These are phyloP conservation scores for Eimeria necatrix DNA, from an alignment of 169 alveolate genomes.

Conservation along the genomic window DNA sequence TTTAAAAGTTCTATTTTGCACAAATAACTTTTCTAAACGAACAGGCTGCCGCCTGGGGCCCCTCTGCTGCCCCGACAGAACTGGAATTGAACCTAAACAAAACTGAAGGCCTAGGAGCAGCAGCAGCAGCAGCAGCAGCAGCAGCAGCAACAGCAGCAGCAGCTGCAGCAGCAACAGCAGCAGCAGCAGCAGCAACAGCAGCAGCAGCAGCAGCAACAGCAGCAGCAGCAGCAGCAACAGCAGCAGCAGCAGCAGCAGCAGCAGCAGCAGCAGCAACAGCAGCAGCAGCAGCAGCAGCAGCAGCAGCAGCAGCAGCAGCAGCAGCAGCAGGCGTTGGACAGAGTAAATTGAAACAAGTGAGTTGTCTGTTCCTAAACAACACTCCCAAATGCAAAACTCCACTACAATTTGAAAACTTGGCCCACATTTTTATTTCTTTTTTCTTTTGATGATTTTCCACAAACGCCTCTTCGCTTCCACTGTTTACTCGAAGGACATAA, in stretches of 20 bases:
- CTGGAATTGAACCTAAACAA: not conserved
- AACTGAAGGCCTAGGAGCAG: not conserved
- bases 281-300: not conserved
- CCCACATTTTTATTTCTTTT: not conserved
- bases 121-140: not conserved
- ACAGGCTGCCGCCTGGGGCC: too few species aligned
- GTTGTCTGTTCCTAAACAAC: not conserved
- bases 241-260: not conserved
- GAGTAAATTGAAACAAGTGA: not conserved
- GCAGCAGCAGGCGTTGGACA: not conserved
- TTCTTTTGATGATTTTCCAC: not conserved
- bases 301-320: not conserved
- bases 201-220: not conserved
- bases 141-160: not conserved
- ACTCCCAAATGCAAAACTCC: not conserved
- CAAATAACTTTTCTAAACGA: too few species aligned
- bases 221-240: not conserved
- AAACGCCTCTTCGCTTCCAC: not conserved
- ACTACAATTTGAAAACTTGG: not conserved
- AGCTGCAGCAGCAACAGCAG: conserved; percentile 19
- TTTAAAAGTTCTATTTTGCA: too few species aligned
- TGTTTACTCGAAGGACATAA: not conserved
- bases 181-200: not conserved
- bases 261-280: not conserved
- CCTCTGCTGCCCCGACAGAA: not conserved